These are phyloP conservation scores for Neopestalotiopsis sp. DNA, from an alignment of 2,329 filamentous ascomycete genomes.

Conservation along the genomic window DNA sequence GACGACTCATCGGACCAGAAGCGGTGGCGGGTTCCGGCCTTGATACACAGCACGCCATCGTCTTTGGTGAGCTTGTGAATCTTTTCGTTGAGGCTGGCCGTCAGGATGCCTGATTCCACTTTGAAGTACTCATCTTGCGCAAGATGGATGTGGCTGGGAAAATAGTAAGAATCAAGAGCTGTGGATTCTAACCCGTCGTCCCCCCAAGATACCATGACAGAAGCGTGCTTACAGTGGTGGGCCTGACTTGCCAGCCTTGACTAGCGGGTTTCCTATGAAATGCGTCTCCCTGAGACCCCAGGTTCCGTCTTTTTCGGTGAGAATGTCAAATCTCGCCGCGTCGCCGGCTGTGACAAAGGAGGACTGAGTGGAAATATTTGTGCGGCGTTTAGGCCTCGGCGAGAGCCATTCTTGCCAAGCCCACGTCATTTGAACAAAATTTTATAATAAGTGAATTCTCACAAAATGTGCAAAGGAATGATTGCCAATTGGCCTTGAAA, in stretches of 20 bases:
- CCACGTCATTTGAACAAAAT: background rate
- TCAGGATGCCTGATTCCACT: background rate
- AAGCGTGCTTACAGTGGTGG: background rate
- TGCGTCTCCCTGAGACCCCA: background rate
- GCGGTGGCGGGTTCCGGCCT: background rate
- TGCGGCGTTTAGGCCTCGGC: background rate
- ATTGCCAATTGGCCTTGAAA: no score
- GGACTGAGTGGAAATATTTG: background rate
- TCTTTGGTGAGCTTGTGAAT: background rate
- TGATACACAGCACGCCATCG: background rate
- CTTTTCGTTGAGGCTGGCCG: background rate
- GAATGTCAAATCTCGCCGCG: background rate
- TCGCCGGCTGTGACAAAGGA: background rate
- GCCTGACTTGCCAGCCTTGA: background rate
- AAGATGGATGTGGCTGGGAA: background rate
- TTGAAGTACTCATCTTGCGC: background rate
- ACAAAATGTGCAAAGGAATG: no score
- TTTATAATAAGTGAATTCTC: no score
- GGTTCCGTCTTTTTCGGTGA: background rate
- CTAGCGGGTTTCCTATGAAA: background rate
- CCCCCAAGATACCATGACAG: no score
- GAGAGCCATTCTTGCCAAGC: background rate
- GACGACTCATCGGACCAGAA: background rate
- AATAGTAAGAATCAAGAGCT: background rate
- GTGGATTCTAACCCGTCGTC: no score